Conservation (phyloP, 1,284 basidiomycete species). For the Clitocybe nebularis region DNA sequence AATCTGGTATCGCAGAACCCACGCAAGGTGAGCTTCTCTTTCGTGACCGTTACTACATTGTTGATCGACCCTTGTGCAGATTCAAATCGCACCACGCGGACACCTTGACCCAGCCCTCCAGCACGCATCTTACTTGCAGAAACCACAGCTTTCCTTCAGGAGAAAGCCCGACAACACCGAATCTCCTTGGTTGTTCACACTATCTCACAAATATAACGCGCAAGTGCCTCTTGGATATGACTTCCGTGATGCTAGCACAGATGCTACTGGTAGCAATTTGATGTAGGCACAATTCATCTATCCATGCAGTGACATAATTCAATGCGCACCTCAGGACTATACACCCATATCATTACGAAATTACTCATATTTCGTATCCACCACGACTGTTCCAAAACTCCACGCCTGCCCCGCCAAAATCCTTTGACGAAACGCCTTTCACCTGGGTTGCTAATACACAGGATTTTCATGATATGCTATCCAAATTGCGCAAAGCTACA, state of each 20-base stretch:
- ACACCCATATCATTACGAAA: constrained; percentile 84
- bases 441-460: constrained; percentile 67
- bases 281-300: constrained; percentile 22
- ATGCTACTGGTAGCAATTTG: constrained; percentile 26
- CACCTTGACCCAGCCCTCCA: constrained; percentile 58
- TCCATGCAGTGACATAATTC: no score
- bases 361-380: constrained; percentile 71
- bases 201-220: constrained; percentile 76
- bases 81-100: constrained; percentile 26
- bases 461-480: constrained; percentile 61
- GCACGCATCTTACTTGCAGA: constrained; percentile 66
- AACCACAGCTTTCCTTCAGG: constrained; percentile 78
- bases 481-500: constrained; percentile 55
- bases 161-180: constrained; percentile 55
- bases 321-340: constrained; percentile 25
- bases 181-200: constrained; percentile 54
- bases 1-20: constrained; percentile 30
- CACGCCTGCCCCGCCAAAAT: constrained; percentile 43
- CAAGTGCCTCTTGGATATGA: constrained; percentile 71
- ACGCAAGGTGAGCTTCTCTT: constrained; percentile 23
- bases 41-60: constrained; percentile 2
- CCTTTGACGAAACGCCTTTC: constrained; percentile 71
- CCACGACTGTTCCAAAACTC: constrained; percentile 57
- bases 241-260: constrained; percentile 35
- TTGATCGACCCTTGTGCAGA: constrained; percentile 12